These are phyloP conservation scores for Amniculicola lignicola DNA, from an alignment of 495 filamentous ascomycete genomes.

Conservation along the genomic window DNA sequence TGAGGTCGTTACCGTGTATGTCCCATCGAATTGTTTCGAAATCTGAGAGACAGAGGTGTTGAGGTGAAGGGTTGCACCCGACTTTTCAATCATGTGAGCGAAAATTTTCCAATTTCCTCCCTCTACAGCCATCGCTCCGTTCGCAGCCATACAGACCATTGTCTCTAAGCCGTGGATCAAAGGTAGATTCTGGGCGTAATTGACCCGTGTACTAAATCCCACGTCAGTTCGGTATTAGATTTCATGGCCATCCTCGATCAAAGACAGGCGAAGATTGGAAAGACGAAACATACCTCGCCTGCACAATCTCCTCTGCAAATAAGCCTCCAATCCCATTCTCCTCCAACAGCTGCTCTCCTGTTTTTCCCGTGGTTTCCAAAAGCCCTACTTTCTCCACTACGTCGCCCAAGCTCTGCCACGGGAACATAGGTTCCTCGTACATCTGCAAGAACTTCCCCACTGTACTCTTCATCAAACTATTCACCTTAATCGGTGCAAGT, in stretches of 20 bases:
- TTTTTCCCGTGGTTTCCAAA: constrained; percentile 58
- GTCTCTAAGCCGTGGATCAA: constrained; percentile 86
- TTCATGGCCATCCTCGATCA: not conserved
- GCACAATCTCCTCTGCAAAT: constrained; percentile 82
- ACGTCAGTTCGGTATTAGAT: not conserved
- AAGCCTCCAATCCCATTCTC: constrained; percentile 61
- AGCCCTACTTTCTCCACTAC: constrained; percentile 64
- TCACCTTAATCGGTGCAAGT: constrained; percentile 67
- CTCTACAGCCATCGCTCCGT: constrained; percentile 72
- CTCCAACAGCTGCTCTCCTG: constrained; percentile 68
- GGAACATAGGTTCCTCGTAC: constrained; percentile 79
- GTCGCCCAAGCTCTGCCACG: constrained; percentile 70
- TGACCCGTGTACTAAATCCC: constrained; percentile 77
- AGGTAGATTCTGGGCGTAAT: constrained; percentile 86
- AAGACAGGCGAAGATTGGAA: not conserved
- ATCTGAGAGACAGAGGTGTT: constrained; percentile 68
- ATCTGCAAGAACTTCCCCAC: constrained; percentile 73
- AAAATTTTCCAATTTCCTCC: constrained; percentile 98
- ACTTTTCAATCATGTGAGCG: constrained; percentile 65
- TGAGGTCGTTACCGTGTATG: constrained; percentile 52
- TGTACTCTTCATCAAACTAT: constrained; percentile 66
- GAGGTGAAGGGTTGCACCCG: constrained; percentile 58
- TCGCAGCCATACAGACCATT: constrained; percentile 90
- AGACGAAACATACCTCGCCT: constrained; percentile 52
- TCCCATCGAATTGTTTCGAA: constrained; percentile 45